phyloP scores from a whole-genome alignment of 1,284 basidiomycete genomes.

The Papiliotrema laurentii region DNA sequence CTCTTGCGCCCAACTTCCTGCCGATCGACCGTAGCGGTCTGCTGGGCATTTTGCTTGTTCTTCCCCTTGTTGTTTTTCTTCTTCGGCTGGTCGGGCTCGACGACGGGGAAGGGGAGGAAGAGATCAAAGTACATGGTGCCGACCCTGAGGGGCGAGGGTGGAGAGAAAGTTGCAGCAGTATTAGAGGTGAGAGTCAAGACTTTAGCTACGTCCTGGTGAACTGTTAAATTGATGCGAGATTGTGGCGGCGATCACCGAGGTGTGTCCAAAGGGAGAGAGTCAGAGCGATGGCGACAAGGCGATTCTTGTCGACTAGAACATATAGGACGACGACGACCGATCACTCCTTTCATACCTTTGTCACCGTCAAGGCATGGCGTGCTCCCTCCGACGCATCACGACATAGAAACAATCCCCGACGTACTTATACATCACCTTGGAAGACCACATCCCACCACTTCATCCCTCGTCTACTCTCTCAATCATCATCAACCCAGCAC shows the following conservation, averaged over 20 bases:
- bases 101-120: constrained; percentile 39
- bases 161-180: not conserved
- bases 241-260: not conserved
- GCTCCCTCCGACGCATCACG: not conserved
- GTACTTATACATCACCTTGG: constrained; percentile 1
- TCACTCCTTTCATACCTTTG: constrained; percentile 3
- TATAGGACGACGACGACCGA: too few species aligned
- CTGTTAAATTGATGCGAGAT: not conserved
- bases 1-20: constrained; percentile 4
- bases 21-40: not conserved
- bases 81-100: constrained; percentile 13
- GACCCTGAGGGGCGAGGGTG: too few species aligned
- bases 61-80: constrained; percentile 41
- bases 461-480: not conserved
- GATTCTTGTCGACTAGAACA: not conserved
- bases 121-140: constrained; percentile 45
- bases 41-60: constrained; percentile 26
- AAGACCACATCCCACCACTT: not conserved
- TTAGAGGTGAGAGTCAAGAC: not conserved
- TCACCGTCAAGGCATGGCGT: constrained; percentile 2
- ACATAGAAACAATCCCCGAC: not conserved
- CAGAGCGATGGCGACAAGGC: not conserved
- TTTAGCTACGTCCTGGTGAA: not conserved
- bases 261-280: too few species aligned
- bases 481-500: not conserved